These are phyloP conservation scores for Bauhinia variegata DNA, from an alignment of 306 rosid species.

Conservation along the genomic window DNA sequence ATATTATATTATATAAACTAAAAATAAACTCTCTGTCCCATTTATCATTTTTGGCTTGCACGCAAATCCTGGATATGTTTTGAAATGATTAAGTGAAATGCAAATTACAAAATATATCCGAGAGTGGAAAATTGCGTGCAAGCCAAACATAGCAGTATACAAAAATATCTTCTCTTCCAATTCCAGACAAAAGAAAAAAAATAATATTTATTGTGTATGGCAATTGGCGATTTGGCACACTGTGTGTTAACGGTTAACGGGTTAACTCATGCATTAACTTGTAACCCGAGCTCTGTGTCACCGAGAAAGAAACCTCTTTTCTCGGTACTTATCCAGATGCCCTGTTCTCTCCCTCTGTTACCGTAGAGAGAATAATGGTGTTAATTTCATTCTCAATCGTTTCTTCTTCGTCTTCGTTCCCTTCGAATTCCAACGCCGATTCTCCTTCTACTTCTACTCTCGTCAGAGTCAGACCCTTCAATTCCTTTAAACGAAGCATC, in stretches of 20 bases:
- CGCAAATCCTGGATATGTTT: too few species aligned
- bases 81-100: too few species aligned
- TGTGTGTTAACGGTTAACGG: too few species aligned
- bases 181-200: background rate
- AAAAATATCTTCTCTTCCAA: background rate
- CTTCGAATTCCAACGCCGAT: constrained; percentile 51
- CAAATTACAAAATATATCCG: too few species aligned
- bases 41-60: too few species aligned
- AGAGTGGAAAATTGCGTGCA: constrained; percentile 10
- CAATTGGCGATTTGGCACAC: background rate
- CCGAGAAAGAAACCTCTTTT: constrained; percentile 27
- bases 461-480: constrained; percentile 35
- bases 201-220: background rate
- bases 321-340: constrained; percentile 49
- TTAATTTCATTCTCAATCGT: constrained; percentile 54
- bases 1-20: too few species aligned
- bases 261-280: constrained; percentile 7
- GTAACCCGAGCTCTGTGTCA: background rate
- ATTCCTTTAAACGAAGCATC: constrained; percentile 38
- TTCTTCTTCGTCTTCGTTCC: constrained; percentile 58
- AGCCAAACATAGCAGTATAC: background rate
- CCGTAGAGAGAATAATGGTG: constrained; percentile 49
- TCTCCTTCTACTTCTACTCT: constrained; percentile 50
- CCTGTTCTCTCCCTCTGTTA: background rate
- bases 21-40: too few species aligned